Evolutionary conservation across 2,329 filamentous ascomycete species (phyloP).

Genomic region (Fulvia fulva): DNA sequence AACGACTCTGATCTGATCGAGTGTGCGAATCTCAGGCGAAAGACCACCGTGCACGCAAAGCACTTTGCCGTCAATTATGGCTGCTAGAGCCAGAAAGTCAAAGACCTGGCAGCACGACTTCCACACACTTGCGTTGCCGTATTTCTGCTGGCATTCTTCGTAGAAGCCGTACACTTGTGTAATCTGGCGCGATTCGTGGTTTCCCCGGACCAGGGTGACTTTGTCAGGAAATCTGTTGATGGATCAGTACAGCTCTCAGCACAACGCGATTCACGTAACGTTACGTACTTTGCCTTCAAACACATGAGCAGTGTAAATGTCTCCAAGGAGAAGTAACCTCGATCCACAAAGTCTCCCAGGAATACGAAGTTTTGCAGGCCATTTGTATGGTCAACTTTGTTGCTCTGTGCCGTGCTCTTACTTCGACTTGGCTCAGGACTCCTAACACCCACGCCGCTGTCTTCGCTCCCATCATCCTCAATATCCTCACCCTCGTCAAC

Average conservation of each 20-base stretch:
- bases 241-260: neutral
- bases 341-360: constrained; percentile 69
- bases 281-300: constrained; percentile 62
- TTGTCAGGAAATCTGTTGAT: constrained; percentile 61
- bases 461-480: constrained; percentile 45
- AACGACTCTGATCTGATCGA: constrained; percentile 71
- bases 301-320: constrained; percentile 70
- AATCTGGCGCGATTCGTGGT: constrained; percentile 73
- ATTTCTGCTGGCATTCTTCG: constrained; percentile 73
- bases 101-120: constrained; percentile 76
- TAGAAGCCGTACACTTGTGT: constrained; percentile 77
- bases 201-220: constrained; percentile 69
- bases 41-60: constrained; percentile 70
- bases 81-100: constrained; percentile 70
- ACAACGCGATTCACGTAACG: neutral
- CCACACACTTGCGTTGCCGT: constrained; percentile 74
- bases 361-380: constrained; percentile 69
- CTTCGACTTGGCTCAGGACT: constrained; percentile 34
- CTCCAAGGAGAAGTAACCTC: constrained; percentile 70
- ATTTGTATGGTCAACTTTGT: constrained; percentile 40
- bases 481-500: constrained; percentile 44
- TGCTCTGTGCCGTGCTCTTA: constrained; percentile 35
- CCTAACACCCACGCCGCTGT: constrained; percentile 41
- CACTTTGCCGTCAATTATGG: constrained; percentile 70
- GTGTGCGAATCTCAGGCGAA: constrained; percentile 67